phyloP scores from a whole-genome alignment of 2,329 filamentous ascomycete species.

The Claviceps capensis region DNA sequence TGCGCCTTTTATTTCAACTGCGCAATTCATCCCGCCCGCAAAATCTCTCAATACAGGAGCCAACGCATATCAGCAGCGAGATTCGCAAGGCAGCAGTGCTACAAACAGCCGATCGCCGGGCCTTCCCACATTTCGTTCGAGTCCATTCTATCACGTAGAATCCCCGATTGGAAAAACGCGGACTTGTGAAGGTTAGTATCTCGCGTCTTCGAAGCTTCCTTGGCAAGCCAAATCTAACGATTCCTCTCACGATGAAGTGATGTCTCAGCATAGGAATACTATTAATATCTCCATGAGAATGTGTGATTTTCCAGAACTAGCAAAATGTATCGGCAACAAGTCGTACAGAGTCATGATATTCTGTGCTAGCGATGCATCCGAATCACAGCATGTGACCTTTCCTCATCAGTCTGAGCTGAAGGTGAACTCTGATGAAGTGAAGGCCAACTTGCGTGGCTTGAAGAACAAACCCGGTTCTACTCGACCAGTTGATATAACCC shows the following conservation, averaged over 20 bases:
- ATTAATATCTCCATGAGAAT: slow-evolving; percentile 30
- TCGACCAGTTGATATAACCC: slow-evolving; percentile 81
- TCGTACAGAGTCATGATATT: slow-evolving; percentile 67
- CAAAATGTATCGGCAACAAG: slow-evolving; percentile 45
- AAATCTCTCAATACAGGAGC: slow-evolving; percentile 8
- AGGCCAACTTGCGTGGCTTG: slow-evolving; percentile 82
- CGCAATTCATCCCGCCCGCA: slow-evolving; percentile 10
- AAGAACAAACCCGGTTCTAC: slow-evolving; percentile 97
- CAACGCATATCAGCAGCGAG: slow-evolving; percentile 6
- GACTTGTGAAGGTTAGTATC: slow-evolving; percentile 56
- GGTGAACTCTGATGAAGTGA: slow-evolving; percentile 76
- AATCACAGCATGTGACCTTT: slow-evolving; percentile 67
- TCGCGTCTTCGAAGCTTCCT: slow-evolving; percentile 10
- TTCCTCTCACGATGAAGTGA: slow-evolving; percentile 26
- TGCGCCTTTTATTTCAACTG: not conserved
- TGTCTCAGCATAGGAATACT: slow-evolving; percentile 39
- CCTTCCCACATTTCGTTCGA: slow-evolving; percentile 42
- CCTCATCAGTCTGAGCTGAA: slow-evolving; percentile 88
- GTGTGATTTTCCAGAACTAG: slow-evolving; percentile 37
- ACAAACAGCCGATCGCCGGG: slow-evolving; percentile 11
- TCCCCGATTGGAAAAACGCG: slow-evolving; percentile 50
- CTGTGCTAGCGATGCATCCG: slow-evolving; percentile 53
- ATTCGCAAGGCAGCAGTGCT: slow-evolving; percentile 7
- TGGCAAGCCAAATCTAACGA: slow-evolving; percentile 11
- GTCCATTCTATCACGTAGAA: slow-evolving; percentile 71